These are phyloP conservation scores for Poa pratensis DNA, from an alignment of 176 grass and related monocot genomes.

Conservation along the genomic window DNA sequence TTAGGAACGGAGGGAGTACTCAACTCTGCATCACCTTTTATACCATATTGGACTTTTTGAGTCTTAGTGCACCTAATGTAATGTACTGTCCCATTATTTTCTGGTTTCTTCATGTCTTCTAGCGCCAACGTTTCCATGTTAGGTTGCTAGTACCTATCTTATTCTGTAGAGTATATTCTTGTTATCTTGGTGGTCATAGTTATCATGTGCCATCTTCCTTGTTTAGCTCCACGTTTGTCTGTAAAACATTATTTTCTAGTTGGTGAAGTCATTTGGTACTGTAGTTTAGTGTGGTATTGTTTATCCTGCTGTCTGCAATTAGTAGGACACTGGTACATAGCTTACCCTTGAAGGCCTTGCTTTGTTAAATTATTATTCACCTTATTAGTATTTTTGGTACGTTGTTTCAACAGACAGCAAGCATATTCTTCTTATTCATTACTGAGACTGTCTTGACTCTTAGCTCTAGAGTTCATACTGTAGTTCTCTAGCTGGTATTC, in stretches of 20 bases:
- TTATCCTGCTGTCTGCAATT: constrained; percentile 34
- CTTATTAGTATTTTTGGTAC: constrained; percentile 10
- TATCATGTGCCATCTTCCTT: constrained; percentile 34
- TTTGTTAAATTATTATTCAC: constrained; percentile 38
- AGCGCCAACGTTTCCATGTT: neutral
- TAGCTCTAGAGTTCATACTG: constrained; percentile 5
- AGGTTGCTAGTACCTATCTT: constrained; percentile 15
- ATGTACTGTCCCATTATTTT: neutral
- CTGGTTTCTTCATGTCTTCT: constrained; percentile 28
- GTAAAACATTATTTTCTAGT: constrained; percentile 23
- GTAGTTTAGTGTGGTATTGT: constrained; percentile 36
- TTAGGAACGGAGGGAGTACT: too few relatives aligned
- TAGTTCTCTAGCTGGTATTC: constrained; percentile 30
- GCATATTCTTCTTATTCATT: constrained; percentile 44
- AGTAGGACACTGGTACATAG: constrained; percentile 11
- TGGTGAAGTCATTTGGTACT: constrained; percentile 34
- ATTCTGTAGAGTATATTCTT: constrained; percentile 4
- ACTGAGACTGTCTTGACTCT: constrained; percentile 33
- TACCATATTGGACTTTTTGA: neutral
- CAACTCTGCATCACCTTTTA: neutral
- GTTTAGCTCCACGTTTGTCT: constrained; percentile 40
- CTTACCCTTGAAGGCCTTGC: constrained; percentile 25
- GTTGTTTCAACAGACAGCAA: constrained; percentile 49
- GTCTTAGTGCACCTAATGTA: neutral
- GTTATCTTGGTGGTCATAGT: constrained; percentile 9